A percentile compares a stretch with the other conserved stretches of the same genome.
Conservation (phyloP, 495 filamentous ascomycete genomes). For the Penicillium macrosclerotiorum region DNA sequence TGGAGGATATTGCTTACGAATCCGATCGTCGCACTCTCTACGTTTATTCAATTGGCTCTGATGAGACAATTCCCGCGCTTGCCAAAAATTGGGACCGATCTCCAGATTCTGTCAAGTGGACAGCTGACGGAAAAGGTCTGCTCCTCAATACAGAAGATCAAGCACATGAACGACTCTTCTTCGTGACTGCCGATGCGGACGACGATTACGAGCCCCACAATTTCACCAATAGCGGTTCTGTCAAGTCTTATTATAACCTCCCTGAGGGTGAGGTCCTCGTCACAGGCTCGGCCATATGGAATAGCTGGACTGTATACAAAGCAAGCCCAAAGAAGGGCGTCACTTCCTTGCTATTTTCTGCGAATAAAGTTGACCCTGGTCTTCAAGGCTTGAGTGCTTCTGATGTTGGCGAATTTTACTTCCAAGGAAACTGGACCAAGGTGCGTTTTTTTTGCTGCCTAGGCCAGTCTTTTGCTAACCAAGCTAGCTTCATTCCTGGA, state of each 20-base stretch:
- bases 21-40: conserved; percentile 37
- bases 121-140: conserved; percentile 29
- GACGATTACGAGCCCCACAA: conserved; percentile 33
- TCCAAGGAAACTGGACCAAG: conserved; percentile 34
- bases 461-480: not conserved
- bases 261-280: conserved; percentile 33
- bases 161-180: conserved; percentile 31
- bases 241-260: conserved; percentile 29
- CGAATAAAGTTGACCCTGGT: conserved; percentile 37
- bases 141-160: conserved; percentile 32
- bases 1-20: conserved; percentile 37
- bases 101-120: conserved; percentile 35
- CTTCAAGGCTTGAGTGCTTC: conserved; percentile 26
- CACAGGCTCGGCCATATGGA: conserved; percentile 32
- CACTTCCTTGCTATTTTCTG: conserved; percentile 25
- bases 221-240: conserved; percentile 27
- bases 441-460: conserved; percentile 13
- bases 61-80: conserved; percentile 28
- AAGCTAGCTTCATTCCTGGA: conserved; percentile 49
- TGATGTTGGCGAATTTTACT: conserved; percentile 40
- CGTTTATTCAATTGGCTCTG: conserved; percentile 28
- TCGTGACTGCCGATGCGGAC: conserved; percentile 26
- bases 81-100: conserved; percentile 43
- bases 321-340: conserved; percentile 25
- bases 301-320: conserved; percentile 35